A percentile compares a stretch with the other conserved stretches of the same genome.
Evolutionary conservation across 2,329 filamentous ascomycete genomes (phyloP).

Genomic region (Zopfia rhizophila): DNA sequence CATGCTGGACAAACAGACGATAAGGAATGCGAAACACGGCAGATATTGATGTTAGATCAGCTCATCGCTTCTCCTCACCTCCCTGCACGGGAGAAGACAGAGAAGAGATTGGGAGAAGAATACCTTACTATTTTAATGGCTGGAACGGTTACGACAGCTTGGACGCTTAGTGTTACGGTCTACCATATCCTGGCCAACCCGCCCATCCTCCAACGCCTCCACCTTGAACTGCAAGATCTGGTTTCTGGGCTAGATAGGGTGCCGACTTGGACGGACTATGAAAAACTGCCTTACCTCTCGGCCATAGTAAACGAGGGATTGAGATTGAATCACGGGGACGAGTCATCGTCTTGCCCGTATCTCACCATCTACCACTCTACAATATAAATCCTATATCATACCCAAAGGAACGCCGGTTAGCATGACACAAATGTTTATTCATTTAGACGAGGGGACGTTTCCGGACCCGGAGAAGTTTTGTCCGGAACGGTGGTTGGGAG

Average conservation of each 20-base stretch:
- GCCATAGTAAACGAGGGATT: constrained; percentile 59
- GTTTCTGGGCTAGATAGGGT: constrained; percentile 12
- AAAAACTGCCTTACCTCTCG: constrained; percentile 34
- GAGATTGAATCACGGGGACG: constrained; percentile 36
- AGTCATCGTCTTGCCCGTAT: constrained; percentile 19
- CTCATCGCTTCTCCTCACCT: constrained; percentile 17
- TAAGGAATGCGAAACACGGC: background rate
- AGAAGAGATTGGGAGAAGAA: constrained; percentile 28
- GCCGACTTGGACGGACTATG: constrained; percentile 5
- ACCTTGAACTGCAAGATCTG: constrained; percentile 38
- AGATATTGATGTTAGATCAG: no score
- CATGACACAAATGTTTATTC: constrained; percentile 44
- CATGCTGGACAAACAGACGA: background rate
- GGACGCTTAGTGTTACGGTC: constrained; percentile 24
- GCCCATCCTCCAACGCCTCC: constrained; percentile 7
- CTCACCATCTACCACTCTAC: constrained; percentile 14
- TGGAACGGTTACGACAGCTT: constrained; percentile 36
- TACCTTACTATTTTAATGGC: constrained; percentile 29
- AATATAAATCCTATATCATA: constrained; percentile 17
- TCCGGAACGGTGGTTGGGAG: constrained; percentile 48
- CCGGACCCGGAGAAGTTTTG: constrained; percentile 39
- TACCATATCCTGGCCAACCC: constrained; percentile 21
- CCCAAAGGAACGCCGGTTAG: constrained; percentile 39
- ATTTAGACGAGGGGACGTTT: constrained; percentile 47
- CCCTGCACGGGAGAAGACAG: constrained; percentile 23